These are phyloP conservation scores for Tephrocybe sp. DNA, from an alignment of 768 basidiomycete species.

Conservation along the genomic window DNA sequence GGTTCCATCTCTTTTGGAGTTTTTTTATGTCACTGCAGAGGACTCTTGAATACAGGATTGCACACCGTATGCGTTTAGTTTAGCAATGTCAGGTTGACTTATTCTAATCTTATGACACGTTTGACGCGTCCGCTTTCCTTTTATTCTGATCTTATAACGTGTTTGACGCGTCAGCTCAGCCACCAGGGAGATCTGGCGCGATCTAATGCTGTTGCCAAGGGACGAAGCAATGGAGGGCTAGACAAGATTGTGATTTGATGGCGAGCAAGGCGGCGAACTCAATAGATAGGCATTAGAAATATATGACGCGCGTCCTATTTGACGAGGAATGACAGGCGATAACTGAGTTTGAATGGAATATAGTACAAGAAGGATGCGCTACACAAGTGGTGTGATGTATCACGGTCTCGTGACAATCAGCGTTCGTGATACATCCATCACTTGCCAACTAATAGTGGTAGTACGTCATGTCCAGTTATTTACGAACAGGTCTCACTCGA, in stretches of 20 bases:
- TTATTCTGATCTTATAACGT: too few species aligned
- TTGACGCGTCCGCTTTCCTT: too few species aligned
- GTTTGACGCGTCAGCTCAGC: too few species aligned
- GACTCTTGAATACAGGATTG: background rate
- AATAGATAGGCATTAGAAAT: too few species aligned
- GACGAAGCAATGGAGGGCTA: background rate
- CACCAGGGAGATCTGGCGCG: too few species aligned
- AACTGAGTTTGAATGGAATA: constrained; percentile 1
- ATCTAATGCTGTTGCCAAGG: too few species aligned
- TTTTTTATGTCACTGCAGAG: background rate
- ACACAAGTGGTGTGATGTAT: background rate
- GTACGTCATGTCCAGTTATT: too few species aligned
- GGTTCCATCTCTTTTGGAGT: background rate
- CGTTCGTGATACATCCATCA: background rate
- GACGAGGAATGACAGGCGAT: background rate
- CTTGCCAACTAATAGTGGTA: too few species aligned
- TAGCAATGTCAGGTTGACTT: too few species aligned
- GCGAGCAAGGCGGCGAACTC: background rate
- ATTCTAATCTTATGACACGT: too few species aligned
- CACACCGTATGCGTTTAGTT: background rate
- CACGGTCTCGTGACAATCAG: background rate
- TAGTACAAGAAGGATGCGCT: background rate
- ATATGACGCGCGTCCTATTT: too few species aligned
- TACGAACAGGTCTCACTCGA: too few species aligned
- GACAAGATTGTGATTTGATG: background rate